A percentile compares a stretch with the other conserved stretches of the same genome.
Evolutionary conservation across 2,329 filamentous ascomycete genomes (phyloP).

Genomic region (Aureobasidium zeae): DNA sequence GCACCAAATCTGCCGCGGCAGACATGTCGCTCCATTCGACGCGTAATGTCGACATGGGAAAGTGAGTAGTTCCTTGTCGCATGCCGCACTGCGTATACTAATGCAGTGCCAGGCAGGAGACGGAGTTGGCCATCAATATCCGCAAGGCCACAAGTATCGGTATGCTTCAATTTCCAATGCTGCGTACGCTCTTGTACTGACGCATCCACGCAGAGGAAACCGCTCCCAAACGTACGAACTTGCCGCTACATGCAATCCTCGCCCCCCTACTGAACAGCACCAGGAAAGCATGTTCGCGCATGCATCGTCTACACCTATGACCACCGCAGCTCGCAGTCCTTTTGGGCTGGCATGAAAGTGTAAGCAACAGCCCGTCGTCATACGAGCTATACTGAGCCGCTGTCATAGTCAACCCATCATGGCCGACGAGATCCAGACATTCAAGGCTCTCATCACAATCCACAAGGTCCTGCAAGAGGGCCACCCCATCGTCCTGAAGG

Average conservation of each 20-base stretch:
- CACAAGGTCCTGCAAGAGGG: conserved; percentile 98
- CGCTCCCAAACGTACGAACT: conserved; percentile 58
- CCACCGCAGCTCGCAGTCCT: conserved; percentile 87
- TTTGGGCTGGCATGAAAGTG: conserved; percentile 99
- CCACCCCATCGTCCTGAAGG: conserved; percentile 75
- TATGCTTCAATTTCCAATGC: conserved; percentile 27
- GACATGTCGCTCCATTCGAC: conserved; percentile 31
- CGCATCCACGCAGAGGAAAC: conserved; percentile 45
- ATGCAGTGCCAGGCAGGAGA: conserved; percentile 44
- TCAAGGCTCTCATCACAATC: conserved; percentile 94
- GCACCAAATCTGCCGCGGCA: no score
- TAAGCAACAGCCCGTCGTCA: conserved; percentile 40
- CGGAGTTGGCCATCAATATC: conserved; percentile 57
- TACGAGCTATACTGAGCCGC: conserved; percentile 9
- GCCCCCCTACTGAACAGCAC: conserved; percentile 24
- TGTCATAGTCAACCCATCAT: conserved; percentile 76
- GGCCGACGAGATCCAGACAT: conserved; percentile 96
- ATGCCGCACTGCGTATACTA: conserved; percentile 28
- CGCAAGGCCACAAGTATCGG: conserved; percentile 57
- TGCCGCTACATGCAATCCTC: conserved; percentile 4
- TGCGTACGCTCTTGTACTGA: conserved; percentile 19
- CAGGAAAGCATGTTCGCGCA: conserved; percentile 88
- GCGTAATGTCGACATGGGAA: conserved; percentile 53
- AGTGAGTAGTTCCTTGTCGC: conserved; percentile 34
- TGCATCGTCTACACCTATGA: conserved; percentile 99